Conservation (phyloP, 2,329 filamentous ascomycete genomes). For the Triangularia setosa region DNA sequence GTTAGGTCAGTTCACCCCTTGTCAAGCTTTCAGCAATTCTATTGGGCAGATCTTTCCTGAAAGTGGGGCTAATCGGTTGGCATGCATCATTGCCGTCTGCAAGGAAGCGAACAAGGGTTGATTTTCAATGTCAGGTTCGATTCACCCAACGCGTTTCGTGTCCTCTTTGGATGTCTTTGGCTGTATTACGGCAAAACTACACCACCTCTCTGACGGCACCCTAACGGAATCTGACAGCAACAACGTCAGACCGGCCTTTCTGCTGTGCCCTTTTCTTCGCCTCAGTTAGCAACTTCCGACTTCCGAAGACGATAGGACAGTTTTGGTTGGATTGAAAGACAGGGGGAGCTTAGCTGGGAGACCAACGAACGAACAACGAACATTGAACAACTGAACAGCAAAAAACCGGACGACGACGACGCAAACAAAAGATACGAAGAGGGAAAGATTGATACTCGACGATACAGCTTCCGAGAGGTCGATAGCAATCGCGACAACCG, state of each 20-base stretch:
- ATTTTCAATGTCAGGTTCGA: slow-evolving; percentile 2
- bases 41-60: slow-evolving; percentile 5
- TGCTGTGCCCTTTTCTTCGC: no score
- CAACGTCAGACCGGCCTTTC: not conserved
- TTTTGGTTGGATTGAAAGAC: not conserved
- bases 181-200: not conserved
- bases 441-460: not conserved
- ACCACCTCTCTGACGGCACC: not conserved
- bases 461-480: not conserved
- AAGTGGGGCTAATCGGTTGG: slow-evolving; percentile 8
- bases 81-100: slow-evolving; percentile 18
- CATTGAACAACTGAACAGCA: not conserved
- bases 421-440: not conserved
- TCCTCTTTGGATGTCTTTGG: slow-evolving; percentile 12
- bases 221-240: not conserved
- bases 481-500: not conserved
- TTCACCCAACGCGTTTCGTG: slow-evolving; percentile 18
- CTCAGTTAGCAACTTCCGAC: no score
- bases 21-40: not conserved
- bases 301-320: not conserved
- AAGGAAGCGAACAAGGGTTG: slow-evolving; percentile 8
- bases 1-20: not conserved
- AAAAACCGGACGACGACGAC: not conserved
- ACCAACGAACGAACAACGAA: not conserved
- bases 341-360: not conserved